Conservation (phyloP, 129 eudicot species). For the Cynara cardunculus region DNA sequence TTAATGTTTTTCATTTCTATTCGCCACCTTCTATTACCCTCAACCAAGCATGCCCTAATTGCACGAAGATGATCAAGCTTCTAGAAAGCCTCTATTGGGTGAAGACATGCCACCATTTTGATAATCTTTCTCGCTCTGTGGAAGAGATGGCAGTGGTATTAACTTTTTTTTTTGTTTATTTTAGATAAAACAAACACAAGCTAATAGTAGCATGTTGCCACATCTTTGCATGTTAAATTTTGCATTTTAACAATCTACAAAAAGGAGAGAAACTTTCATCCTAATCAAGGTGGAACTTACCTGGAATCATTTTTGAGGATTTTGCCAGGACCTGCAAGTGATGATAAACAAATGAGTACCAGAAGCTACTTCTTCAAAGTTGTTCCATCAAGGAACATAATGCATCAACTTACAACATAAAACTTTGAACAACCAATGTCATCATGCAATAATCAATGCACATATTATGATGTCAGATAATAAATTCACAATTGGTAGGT, state of each 20-base stretch:
- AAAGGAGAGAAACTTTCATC: background rate
- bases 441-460: background rate
- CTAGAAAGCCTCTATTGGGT: too few species aligned
- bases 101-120: too few species aligned
- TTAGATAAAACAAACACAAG: background rate
- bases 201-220: background rate
- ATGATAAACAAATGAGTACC: conserved; percentile 22
- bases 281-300: conserved; percentile 31
- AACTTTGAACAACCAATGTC: background rate
- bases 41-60: too few species aligned
- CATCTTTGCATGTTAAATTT: too few species aligned
- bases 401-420: background rate
- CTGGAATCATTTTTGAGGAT: conserved; percentile 99
- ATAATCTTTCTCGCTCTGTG: too few species aligned
- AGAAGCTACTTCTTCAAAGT: background rate
- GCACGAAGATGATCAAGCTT: too few species aligned
- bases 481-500: background rate
- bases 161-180: too few species aligned
- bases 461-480: background rate
- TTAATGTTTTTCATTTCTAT: too few species aligned
- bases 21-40: too few species aligned
- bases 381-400: conserved; percentile 8
- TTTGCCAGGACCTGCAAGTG: conserved; percentile 83
- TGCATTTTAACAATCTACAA: too few species aligned
- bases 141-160: too few species aligned